A percentile compares a stretch with the other conserved stretches of the same genome.
Evolutionary conservation across 306 rosid species (phyloP).

Genomic region (Casuarina equisetifolia): DNA sequence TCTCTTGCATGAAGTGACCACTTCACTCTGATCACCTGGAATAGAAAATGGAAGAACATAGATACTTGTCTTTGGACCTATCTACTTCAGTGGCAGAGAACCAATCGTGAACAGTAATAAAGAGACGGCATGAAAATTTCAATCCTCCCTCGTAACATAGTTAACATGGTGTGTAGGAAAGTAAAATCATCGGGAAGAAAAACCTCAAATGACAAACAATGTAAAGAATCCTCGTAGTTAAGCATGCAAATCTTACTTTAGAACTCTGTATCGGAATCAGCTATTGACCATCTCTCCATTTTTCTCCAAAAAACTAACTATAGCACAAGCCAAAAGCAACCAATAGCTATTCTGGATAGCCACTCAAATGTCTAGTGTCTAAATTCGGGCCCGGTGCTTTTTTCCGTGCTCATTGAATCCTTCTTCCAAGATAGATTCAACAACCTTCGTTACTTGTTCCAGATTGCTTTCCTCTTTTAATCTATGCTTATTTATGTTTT

Average conservation of each 20-base stretch:
- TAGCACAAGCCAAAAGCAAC: no score
- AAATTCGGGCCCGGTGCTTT: neutral
- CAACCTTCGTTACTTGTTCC: neutral
- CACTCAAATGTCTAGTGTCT: neutral
- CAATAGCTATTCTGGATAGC: no score
- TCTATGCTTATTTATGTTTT: neutral
- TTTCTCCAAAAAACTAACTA: neutral
- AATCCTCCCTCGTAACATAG: neutral
- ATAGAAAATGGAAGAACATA: neutral
- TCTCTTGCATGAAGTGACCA: constrained; percentile 98
- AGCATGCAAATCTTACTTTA: neutral
- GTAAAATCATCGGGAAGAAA: neutral
- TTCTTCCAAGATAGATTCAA: neutral
- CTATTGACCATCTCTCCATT: neutral
- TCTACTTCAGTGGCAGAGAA: neutral
- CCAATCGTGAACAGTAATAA: neutral
- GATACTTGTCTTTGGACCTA: neutral
- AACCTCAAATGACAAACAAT: neutral
- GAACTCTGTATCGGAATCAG: neutral
- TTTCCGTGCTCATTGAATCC: neutral
- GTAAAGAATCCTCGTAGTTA: neutral
- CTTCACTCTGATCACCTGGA: constrained; percentile 95
- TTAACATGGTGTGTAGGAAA: neutral
- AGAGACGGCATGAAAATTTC: neutral
- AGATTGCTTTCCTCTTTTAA: neutral